Evolutionary conservation across 768 basidiomycete genomes (phyloP).

Genomic region (Paxillus ammoniavirescens): DNA sequence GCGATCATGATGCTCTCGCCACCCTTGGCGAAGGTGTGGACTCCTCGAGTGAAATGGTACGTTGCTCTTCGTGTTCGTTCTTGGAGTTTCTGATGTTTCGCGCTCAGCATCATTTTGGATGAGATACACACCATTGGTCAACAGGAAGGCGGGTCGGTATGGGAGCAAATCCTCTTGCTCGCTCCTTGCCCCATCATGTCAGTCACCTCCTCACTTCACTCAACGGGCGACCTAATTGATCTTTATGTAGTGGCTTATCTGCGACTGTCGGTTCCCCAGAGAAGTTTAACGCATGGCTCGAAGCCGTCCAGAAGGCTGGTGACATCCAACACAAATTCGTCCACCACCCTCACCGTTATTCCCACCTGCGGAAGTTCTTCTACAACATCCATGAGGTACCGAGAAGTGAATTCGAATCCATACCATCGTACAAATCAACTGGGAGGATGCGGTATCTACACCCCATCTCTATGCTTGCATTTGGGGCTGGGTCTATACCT

Average conservation of each 20-base stretch:
- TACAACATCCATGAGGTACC: conserved; percentile 39
- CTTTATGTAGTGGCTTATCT: conserved; percentile 55
- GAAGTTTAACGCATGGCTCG: conserved; percentile 64
- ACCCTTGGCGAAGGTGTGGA: conserved; percentile 58
- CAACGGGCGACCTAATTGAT: background rate
- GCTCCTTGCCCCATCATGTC: conserved; percentile 74
- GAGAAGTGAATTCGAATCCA: conserved; percentile 30
- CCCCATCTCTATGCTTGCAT: conserved; percentile 58
- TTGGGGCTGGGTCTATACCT: conserved; percentile 50
- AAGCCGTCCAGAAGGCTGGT: conserved; percentile 56
- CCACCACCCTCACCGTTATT: conserved; percentile 67
- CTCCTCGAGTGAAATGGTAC: conserved; percentile 58
- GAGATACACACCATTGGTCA: conserved; percentile 67
- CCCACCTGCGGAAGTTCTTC: conserved; percentile 67
- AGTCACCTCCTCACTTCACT: conserved; percentile 17
- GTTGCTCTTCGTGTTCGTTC: conserved; percentile 1
- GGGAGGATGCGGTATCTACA: conserved; percentile 55
- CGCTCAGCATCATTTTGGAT: conserved; percentile 57
- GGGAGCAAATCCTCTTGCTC: conserved; percentile 73
- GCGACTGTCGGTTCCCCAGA: conserved; percentile 70
- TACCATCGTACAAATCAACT: conserved; percentile 37
- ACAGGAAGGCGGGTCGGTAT: conserved; percentile 65
- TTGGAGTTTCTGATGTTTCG: background rate
- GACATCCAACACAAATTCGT: conserved; percentile 60
- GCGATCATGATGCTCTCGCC: conserved; percentile 71